A percentile compares a stretch with the other conserved stretches of the same genome.
Conservation (phyloP, 257 asterid genomes). For the Solanum clarkiae region DNA sequence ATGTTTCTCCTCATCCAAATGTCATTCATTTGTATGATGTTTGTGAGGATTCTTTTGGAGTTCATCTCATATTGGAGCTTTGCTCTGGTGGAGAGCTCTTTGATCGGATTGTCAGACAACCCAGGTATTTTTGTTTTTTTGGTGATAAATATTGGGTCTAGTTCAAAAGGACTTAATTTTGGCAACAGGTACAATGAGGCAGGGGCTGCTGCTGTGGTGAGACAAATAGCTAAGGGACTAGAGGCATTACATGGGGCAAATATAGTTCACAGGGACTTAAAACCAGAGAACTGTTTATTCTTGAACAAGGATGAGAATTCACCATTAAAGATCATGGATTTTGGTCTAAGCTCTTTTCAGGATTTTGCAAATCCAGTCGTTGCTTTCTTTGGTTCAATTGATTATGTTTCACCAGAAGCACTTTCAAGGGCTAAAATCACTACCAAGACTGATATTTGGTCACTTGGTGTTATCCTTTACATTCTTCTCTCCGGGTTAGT, state of each 20-base stretch:
- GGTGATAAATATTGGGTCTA: too few species aligned
- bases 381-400: slow-evolving; percentile 75
- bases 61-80: slow-evolving; percentile 63
- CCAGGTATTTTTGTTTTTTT: slow-evolving; percentile 10
- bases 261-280: slow-evolving; percentile 67
- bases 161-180: not conserved
- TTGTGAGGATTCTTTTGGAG: slow-evolving; percentile 48
- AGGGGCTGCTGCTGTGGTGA: slow-evolving; percentile 56
- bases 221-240: slow-evolving; percentile 60
- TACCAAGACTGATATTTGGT: slow-evolving; percentile 68
- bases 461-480: slow-evolving; percentile 83
- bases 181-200: slow-evolving; percentile 20
- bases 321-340: slow-evolving; percentile 74
- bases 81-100: slow-evolving; percentile 80
- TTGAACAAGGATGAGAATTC: slow-evolving; percentile 47
- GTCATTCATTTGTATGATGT: slow-evolving; percentile 70
- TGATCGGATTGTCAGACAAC: slow-evolving; percentile 64
- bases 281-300: slow-evolving; percentile 81
- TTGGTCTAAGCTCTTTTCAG: slow-evolving; percentile 75
- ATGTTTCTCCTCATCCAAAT: slow-evolving; percentile 73
- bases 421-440: slow-evolving; percentile 41
- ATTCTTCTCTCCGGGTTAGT: slow-evolving; percentile 78
- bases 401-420: slow-evolving; percentile 85
- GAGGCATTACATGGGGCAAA: slow-evolving; percentile 47
- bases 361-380: slow-evolving; percentile 71